phyloP scores from a whole-genome alignment of 2,329 filamentous ascomycete species.

The Blastomyces gilchristii region DNA sequence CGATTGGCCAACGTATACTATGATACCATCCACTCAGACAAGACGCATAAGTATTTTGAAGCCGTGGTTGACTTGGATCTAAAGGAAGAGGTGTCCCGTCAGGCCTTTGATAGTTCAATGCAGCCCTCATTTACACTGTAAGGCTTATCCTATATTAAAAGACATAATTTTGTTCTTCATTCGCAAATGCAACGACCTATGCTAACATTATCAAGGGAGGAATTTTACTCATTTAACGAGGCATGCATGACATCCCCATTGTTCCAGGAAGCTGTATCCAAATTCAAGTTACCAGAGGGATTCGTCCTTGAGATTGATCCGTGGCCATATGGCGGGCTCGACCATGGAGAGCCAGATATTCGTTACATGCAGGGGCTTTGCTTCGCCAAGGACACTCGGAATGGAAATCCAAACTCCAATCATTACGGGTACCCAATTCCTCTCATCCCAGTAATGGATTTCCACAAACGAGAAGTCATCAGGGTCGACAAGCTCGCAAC shows the following conservation, averaged over 20 bases:
- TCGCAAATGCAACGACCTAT: conserved; percentile 1
- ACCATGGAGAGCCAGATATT: conserved; percentile 37
- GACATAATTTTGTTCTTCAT: neutral
- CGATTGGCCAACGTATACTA: conserved; percentile 47
- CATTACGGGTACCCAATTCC: conserved; percentile 55
- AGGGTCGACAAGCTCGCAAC: conserved; percentile 49
- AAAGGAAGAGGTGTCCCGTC: conserved; percentile 34
- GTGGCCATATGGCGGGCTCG: conserved; percentile 48
- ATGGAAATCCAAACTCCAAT: conserved; percentile 47
- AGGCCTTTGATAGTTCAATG: conserved; percentile 39
- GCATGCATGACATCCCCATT: conserved; percentile 43
- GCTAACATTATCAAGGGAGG: conserved; percentile 25
- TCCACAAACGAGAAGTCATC: conserved; percentile 44
- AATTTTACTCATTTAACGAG: conserved; percentile 40
- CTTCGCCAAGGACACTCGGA: conserved; percentile 41
- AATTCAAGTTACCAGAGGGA: conserved; percentile 45
- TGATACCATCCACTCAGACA: conserved; percentile 28
- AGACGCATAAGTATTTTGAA: conserved; percentile 46
- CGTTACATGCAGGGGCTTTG: conserved; percentile 47
- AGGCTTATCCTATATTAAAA: neutral
- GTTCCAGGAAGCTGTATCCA: conserved; percentile 43
- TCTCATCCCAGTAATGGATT: conserved; percentile 50
- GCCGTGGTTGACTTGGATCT: conserved; percentile 41
- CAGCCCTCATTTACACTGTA: conserved; percentile 42
- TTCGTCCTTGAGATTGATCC: conserved; percentile 48